These are phyloP conservation scores for Cercospora sp. DNA, from an alignment of 2,329 filamentous ascomycete genomes.

Conservation along the genomic window DNA sequence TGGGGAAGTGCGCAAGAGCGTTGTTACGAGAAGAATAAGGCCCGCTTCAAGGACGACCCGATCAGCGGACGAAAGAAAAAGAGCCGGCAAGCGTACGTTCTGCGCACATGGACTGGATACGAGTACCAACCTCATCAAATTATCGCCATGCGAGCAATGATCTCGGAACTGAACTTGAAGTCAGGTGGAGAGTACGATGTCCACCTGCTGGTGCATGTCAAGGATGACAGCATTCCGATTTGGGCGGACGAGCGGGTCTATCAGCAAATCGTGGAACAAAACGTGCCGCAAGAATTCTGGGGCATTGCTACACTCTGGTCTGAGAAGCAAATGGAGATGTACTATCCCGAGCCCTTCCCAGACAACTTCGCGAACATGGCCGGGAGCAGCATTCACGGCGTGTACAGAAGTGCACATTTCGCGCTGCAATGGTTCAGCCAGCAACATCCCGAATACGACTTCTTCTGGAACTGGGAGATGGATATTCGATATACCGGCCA, in stretches of 20 bases:
- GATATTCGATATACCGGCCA: constrained; percentile 78
- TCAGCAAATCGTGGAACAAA: constrained; percentile 64
- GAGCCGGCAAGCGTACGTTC: constrained; percentile 74
- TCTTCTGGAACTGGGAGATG: constrained; percentile 86
- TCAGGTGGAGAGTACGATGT: constrained; percentile 86
- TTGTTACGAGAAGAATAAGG: constrained; percentile 52
- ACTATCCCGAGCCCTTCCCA: constrained; percentile 86
- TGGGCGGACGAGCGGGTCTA: constrained; percentile 74
- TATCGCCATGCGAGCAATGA: constrained; percentile 77
- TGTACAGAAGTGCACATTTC: constrained; percentile 68
- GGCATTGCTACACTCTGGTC: constrained; percentile 91
- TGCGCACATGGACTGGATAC: constrained; percentile 82
- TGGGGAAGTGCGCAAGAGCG: constrained; percentile 52
- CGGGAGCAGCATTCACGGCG: constrained; percentile 72
- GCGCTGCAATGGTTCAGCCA: constrained; percentile 55
- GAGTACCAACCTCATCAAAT: constrained; percentile 76
- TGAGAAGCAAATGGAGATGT: constrained; percentile 84
- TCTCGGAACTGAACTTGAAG: constrained; percentile 75
- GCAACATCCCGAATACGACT: constrained; percentile 53
- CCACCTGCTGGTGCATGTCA: constrained; percentile 81
- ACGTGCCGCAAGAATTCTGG: constrained; percentile 79
- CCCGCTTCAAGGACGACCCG: constrained; percentile 44
- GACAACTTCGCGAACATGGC: constrained; percentile 67
- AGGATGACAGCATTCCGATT: constrained; percentile 71
- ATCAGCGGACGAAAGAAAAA: constrained; percentile 41